Evolutionary conservation across 345 rosid species (phyloP), one percentile per base, ranked within the genome.

Genomic region (Citrus inodora): DNA sequence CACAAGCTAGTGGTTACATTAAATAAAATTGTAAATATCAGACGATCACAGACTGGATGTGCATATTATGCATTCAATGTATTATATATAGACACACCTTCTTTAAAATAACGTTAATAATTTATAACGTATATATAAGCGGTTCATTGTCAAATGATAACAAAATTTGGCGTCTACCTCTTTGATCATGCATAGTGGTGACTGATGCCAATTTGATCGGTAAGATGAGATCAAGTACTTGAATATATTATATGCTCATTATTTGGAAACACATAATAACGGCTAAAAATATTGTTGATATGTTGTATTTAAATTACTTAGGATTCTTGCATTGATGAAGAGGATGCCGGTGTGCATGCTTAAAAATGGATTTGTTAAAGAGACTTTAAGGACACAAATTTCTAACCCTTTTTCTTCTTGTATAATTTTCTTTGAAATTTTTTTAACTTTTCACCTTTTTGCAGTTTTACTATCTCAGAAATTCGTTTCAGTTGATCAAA

Each of bases 381-480:
- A 81, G 82, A 76, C 90, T 87, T 89, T 87, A 74, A 25, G 66
- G 83, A 85, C 86, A 82, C 88, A 85, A 77, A 85, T 82, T 87
- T 84, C 88, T 70, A 84, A 78, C 86, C 86, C 83, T 81, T 84
- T 85, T 86, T 73, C 73, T 21, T 55, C 75, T 76, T 77, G 40
- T 37, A 74, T 76, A 64, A 53, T 40, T 75, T 69, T 46, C 82
- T 78, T 82, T 76, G 80, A 69, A 59, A 17, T 1, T 28, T 62
- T 62, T 17, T 17, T 37, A 24, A 64, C 76, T 74, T 83, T 78
- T 76, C 19, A 3, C 67, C 78, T 74, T 87, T 82, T 87, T 73
- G 78, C 83, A 82, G 76, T 79, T 78, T 70, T 67, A 73, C 82
- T 21, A 51, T 42, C 14, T 80, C 65, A 76, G 32, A 59, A 73